Base-by-base conservation (phyloP, 306 rosid species). In the Casuarina glauca region DNA sequence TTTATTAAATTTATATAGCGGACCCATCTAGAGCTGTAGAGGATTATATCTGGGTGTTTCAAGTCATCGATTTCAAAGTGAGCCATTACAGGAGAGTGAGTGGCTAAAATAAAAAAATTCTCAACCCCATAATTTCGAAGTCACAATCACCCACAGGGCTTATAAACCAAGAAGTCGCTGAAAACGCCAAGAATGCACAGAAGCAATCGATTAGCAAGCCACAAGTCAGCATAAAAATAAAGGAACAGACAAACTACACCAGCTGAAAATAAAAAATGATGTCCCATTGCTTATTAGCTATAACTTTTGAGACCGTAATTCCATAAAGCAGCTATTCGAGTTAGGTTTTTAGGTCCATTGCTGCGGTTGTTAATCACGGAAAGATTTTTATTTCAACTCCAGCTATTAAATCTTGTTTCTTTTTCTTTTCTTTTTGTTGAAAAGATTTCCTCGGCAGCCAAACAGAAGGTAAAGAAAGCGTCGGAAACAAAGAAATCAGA, bases 381-480 rank as follows among this genome's bases (percentile, higher is more conserved):
- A 9, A 19, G 61, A 54, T 11, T 54, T 26, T 12, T 66, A 81
- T 64, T 79, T 81, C 45, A 57, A 73, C 43, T 8, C 16, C 32
- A 26, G 32, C 32, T 26, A 26, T 26, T 26, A 26, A 26, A 26
- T 26, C 32, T 26, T 42, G 62, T 75, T 39, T 60, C 45, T 73
- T 6, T 13, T 45, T 50, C 8, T 20, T 41, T 32, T 45, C 41
- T 44, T 32, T 26, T 26, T 26, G 32, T 26, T 0, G 32, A 42
- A 74, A 9, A 4, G 12, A 74, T 74, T 71, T 83, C 54, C 82
- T 9, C n/a, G 52, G 80, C 73, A 50, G 3, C 69, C 80, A 79
- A 80, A 72, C 88, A 19, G 75, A 87, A 54, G 20, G 77, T 26
- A 26, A 26, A 26, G 0, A 76, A 60, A 79, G 54, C 35, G 12